phyloP scores from a whole-genome alignment of 2,329 filamentous ascomycete genomes.

The Dactylellina cionopaga region DNA sequence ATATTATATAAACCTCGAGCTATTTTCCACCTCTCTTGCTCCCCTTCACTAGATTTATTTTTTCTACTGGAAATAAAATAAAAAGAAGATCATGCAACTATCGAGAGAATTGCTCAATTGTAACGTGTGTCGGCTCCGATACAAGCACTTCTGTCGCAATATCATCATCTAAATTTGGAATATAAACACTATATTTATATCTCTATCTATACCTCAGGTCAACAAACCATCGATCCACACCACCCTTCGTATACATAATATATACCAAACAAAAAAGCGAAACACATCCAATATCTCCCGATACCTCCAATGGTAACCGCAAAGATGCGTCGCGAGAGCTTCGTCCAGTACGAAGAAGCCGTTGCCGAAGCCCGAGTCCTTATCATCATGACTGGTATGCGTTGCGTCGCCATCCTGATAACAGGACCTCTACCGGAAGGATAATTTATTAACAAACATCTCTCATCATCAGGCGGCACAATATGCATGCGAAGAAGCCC shows the following conservation, averaged over 20 bases:
- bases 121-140: conserved; percentile 36
- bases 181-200: not conserved
- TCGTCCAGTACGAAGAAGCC: conserved; percentile 44
- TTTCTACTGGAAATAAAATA: not conserved
- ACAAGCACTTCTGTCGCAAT: conserved; percentile 35
- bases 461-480: conserved; percentile 67
- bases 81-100: conserved; percentile 26
- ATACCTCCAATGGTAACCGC: conserved; percentile 37
- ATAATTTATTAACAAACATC: not conserved
- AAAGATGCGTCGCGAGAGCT: conserved; percentile 44
- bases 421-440: not conserved
- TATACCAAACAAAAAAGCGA: not conserved
- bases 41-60: not conserved
- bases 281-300: not conserved
- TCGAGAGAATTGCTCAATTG: conserved; percentile 25
- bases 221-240: not conserved
- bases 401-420: conserved; percentile 18
- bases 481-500: conserved; percentile 90
- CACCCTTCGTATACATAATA: not conserved
- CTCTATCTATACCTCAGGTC: too few species aligned
- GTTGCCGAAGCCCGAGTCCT: conserved; percentile 78
- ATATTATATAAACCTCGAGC: conserved; percentile 47
- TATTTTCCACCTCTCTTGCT: not conserved
- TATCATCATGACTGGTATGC: conserved; percentile 82
- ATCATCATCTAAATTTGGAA: conserved; percentile 26